A percentile compares a stretch with the other conserved stretches of the same genome.
phyloP scores from a whole-genome alignment of 1,284 basidiomycete genomes.

The Microbotryum saponariae region DNA sequence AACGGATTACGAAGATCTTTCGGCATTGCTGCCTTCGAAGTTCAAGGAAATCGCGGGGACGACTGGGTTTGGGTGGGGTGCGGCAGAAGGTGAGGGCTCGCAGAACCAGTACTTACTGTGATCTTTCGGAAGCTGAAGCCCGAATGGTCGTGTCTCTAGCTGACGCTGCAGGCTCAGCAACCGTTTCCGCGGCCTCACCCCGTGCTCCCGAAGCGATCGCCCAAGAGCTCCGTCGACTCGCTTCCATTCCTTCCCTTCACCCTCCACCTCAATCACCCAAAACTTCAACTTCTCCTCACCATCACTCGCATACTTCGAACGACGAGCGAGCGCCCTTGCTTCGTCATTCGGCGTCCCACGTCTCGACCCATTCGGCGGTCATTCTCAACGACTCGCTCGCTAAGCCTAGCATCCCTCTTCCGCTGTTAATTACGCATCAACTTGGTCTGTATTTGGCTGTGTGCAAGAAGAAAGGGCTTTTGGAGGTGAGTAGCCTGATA shows the following conservation, averaged over 20 bases:
- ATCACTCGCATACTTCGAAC: neutral
- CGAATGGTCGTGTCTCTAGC: no score
- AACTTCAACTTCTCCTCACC: no score
- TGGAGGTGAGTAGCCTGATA: no score
- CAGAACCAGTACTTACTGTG: no score
- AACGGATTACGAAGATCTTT: slow-evolving; percentile 34
- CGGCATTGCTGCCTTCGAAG: slow-evolving; percentile 11
- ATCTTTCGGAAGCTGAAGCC: no score
- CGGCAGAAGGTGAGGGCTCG: slow-evolving; percentile 16
- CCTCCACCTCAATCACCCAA: no score
- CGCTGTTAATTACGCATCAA: slow-evolving; percentile 37
- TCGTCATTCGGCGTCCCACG: no score
- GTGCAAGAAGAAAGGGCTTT: slow-evolving; percentile 15
- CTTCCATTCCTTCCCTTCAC: no score
- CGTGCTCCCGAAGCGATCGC: no score
- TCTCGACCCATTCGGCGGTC: slow-evolving; percentile 11
- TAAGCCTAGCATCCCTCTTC: slow-evolving; percentile 34
- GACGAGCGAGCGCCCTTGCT: slow-evolving; percentile 26
- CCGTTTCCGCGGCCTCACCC: no score
- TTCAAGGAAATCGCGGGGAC: slow-evolving; percentile 4
- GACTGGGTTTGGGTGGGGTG: slow-evolving; percentile 16
- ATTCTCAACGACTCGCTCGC: slow-evolving; percentile 32
- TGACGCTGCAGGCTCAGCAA: no score
- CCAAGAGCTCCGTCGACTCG: no score
- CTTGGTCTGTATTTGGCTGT: slow-evolving; percentile 35